A percentile compares a stretch with the other conserved stretches of the same genome.
phyloP scores from a whole-genome alignment of 1,284 basidiomycete genomes.

The Laetiporus sulphureus region DNA sequence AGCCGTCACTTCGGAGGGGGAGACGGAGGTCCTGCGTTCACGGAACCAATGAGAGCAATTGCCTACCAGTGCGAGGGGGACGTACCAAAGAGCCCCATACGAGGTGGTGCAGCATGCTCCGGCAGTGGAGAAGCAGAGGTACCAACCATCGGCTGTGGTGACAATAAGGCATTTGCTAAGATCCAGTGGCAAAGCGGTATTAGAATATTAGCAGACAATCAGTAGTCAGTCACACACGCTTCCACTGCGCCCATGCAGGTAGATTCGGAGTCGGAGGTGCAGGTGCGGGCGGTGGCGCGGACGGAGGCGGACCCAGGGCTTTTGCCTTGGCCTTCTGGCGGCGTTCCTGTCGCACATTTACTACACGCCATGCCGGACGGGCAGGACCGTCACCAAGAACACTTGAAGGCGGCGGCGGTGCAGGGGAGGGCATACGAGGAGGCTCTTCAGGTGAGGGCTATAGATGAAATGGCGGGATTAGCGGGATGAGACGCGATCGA shows the following conservation, averaged over 20 bases:
- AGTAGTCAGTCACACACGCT: slow-evolving; percentile 39
- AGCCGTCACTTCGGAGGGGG: slow-evolving; percentile 51
- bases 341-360: slow-evolving; percentile 54
- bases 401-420: slow-evolving; percentile 22
- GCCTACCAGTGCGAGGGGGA: neutral
- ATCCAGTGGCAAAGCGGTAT: slow-evolving; percentile 1
- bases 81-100: slow-evolving; percentile 59
- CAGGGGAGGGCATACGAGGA: slow-evolving; percentile 15
- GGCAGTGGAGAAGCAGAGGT: slow-evolving; percentile 30
- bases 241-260: slow-evolving; percentile 75
- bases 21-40: slow-evolving; percentile 42
- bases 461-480: neutral
- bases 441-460: neutral
- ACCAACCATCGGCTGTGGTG: slow-evolving; percentile 37
- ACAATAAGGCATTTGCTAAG: slow-evolving; percentile 49
- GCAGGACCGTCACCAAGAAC: slow-evolving; percentile 41
- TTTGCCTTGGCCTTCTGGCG: slow-evolving; percentile 31
- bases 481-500: neutral
- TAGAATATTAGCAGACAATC: neutral
- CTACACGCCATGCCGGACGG: slow-evolving; percentile 63
- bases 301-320: slow-evolving; percentile 34
- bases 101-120: slow-evolving; percentile 33
- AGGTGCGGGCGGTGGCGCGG: slow-evolving; percentile 35
- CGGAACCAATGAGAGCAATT: neutral
- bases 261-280: slow-evolving; percentile 41